These are phyloP conservation scores for Brettanomyces custersianus DNA, from an alignment of 805 yeast species.

Conservation along the genomic window DNA sequence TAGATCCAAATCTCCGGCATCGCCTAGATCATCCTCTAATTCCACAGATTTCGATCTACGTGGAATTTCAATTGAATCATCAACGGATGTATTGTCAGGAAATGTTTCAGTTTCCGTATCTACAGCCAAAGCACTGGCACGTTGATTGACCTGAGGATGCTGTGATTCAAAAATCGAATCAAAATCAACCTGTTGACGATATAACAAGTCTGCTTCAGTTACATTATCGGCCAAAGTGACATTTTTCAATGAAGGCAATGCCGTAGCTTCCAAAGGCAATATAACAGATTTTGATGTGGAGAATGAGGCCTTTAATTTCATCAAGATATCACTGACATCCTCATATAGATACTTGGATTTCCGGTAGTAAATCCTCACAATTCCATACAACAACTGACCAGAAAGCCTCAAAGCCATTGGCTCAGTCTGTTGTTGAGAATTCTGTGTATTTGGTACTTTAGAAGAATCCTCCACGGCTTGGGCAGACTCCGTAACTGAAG, in stretches of 20 bases:
- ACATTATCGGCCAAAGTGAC: conserved; percentile 69
- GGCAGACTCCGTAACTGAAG: conserved; percentile 61
- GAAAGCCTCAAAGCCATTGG: conserved; percentile 73
- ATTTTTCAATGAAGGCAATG: conserved; percentile 48
- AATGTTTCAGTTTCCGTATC: conserved; percentile 7
- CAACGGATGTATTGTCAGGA: conserved; percentile 1
- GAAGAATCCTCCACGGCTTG: conserved; percentile 49
- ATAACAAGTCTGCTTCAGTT: conserved; percentile 65
- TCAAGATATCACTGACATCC: conserved; percentile 71
- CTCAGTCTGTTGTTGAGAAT: conserved; percentile 25
- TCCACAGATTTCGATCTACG: conserved; percentile 2
- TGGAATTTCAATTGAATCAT: conserved; percentile 3
- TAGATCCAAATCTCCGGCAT: conserved; percentile 24
- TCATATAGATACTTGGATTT: conserved; percentile 77
- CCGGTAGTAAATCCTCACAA: conserved; percentile 76
- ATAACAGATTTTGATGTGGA: conserved; percentile 40
- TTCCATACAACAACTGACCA: conserved; percentile 80
- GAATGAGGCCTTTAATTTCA: conserved; percentile 64
- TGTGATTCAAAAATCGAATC: conserved; percentile 24
- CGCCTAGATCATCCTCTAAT: conserved; percentile 23
- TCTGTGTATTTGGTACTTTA: conserved; percentile 6
- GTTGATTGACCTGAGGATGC: conserved; percentile 31
- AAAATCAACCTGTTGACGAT: conserved; percentile 49
- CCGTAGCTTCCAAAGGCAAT: conserved; percentile 51
- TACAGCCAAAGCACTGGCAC: conserved; percentile 15